Evolutionary conservation across 805 yeast genomes (phyloP), one percentile per base, ranked within the genome.

Genomic region (Candida vartiovaarae): DNA sequence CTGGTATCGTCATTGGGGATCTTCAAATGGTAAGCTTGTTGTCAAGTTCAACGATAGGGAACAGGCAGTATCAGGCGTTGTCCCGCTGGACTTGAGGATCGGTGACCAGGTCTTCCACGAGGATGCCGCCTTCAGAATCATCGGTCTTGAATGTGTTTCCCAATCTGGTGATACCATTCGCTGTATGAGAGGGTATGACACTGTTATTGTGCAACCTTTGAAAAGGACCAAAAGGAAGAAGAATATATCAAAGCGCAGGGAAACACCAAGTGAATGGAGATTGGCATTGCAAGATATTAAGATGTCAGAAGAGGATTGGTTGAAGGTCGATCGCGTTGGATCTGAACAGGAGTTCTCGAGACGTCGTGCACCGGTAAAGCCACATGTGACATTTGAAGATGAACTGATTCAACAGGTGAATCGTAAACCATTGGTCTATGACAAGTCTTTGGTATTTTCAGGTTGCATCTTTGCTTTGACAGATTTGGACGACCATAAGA

Each of bases 171-270:
- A 57, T 15, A 49, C 50, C 1, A 69, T 81, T 6, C 60, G 68
- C 39, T 82, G 88, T 55, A 66, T 78, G 44, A 64, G 88, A 49
- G 89, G 89, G 0, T 82, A 66, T 53, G 79, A 80, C 54, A 63
- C 69, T 0, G 73, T 78, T 3, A 62, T 64, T 48, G 60, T 69
- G 6, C 64, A 54, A 46, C 62, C 56, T 38, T 49, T 59, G 25
- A 45, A 40, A 35, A 48, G 46, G 25, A 44, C 59, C 24, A 45
- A 40, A 35, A 48, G 46, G 25, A 44, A 39, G 33, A 47, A 45
- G 15, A 53, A 54, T 40, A 31, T 49, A 50, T 15, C 20, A 15
- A n/a, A 40, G 27, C 38, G 9, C 36, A 11, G 37, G 15, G 57
- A 9, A 11, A 3, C 6, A 7, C 28, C 36, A 20, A 48, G 48